Percentiles rank a stretch among this genome's conserved stretches.
These are phyloP conservation scores for Garcia nutans DNA, from an alignment of 345 rosid species.

Conservation along the genomic window DNA sequence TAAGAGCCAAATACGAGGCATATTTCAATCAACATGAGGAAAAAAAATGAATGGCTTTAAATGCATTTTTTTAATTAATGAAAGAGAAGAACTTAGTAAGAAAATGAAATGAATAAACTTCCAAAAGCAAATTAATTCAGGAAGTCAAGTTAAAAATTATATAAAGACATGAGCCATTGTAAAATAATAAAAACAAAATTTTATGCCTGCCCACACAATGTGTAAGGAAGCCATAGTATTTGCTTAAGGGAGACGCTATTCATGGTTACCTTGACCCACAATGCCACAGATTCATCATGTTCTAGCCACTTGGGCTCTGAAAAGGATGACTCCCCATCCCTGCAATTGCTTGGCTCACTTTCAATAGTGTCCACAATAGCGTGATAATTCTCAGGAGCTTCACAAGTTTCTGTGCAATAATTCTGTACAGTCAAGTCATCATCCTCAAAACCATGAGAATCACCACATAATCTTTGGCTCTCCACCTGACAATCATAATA, in stretches of 20 bases:
- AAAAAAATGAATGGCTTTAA: background rate
- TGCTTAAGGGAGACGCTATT: constrained; percentile 1
- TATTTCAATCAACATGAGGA: constrained; percentile 1
- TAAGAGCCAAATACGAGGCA: constrained; percentile 17
- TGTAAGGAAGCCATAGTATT: constrained; percentile 2
- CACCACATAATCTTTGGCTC: constrained; percentile 43
- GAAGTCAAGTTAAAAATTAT: background rate
- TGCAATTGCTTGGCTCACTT: constrained; percentile 47
- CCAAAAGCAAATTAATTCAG: background rate
- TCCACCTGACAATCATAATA: constrained; percentile 44
- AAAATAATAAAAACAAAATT: background rate
- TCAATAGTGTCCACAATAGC: constrained; percentile 47
- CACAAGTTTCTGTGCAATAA: constrained; percentile 32
- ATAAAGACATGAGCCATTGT: background rate
- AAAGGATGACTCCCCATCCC: constrained; percentile 54
- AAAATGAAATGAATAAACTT: background rate
- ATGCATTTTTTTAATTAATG: background rate
- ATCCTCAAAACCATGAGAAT: constrained; percentile 51
- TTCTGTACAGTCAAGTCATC: constrained; percentile 44
- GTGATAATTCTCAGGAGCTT: constrained; percentile 46
- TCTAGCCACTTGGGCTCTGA: constrained; percentile 79
- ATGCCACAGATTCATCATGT: constrained; percentile 76
- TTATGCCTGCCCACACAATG: background rate
- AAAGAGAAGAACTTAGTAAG: background rate
- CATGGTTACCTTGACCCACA: constrained; percentile 92